Evolutionary conservation across 208 protist species (phyloP).

Genomic region (Leishmania martiniquensis): DNA sequence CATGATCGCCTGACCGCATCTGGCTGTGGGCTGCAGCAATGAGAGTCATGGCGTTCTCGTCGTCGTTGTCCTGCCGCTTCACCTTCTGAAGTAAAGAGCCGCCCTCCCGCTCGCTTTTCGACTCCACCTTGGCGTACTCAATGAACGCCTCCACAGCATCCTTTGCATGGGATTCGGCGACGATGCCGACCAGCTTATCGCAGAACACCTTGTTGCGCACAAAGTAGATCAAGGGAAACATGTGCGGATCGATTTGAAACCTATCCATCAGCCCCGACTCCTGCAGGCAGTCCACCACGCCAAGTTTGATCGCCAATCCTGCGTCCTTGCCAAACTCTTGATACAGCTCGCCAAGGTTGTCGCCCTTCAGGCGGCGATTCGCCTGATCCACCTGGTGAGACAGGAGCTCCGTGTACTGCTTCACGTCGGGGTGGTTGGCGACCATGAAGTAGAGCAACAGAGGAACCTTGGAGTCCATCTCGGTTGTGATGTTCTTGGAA

Average conservation of each 20-base stretch:
- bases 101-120: slow-evolving; percentile 65
- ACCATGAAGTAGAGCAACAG: slow-evolving; percentile 88
- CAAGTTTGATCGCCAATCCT: slow-evolving; percentile 85
- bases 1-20: slow-evolving; percentile 70
- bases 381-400: slow-evolving; percentile 69
- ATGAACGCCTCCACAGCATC: slow-evolving; percentile 90
- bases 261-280: slow-evolving; percentile 65
- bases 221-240: slow-evolving; percentile 90
- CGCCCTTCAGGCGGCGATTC: slow-evolving; percentile 57
- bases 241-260: slow-evolving; percentile 74
- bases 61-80: slow-evolving; percentile 76
- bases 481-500: slow-evolving; percentile 67
- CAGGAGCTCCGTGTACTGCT: slow-evolving; percentile 65
- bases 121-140: slow-evolving; percentile 67
- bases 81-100: slow-evolving; percentile 58
- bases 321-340: slow-evolving; percentile 81
- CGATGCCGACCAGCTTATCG: slow-evolving; percentile 83
- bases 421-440: slow-evolving; percentile 71
- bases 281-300: slow-evolving; percentile 76
- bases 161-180: slow-evolving; percentile 83
- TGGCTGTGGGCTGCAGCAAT: slow-evolving; percentile 67
- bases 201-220: slow-evolving; percentile 59
- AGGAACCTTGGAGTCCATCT: slow-evolving; percentile 80
- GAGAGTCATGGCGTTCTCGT: slow-evolving; percentile 90
- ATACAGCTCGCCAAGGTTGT: slow-evolving; percentile 57